Base-by-base conservation (phyloP, 31 red algal genomes). In the Asparagopsis taxiformis region DNA sequence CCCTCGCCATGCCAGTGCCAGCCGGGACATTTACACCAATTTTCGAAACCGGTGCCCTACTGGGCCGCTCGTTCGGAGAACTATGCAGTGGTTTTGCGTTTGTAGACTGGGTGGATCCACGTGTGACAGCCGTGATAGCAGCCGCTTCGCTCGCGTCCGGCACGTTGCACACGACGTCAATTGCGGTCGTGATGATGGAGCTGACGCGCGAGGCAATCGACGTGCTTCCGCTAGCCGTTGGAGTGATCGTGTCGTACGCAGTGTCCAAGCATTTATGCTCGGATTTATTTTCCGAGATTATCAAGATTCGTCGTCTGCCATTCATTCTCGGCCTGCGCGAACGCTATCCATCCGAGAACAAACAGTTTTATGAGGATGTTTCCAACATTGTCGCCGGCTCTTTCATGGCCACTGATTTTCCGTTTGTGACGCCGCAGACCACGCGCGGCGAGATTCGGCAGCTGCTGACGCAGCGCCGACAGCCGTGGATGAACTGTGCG, bases 171-270 rank as follows among this genome's bases (percentile, higher is more conserved):
- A 84, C 71, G 31, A 76, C 65, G n/a, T 75, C 77, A 15, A 62
- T 84, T 59, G 78, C 88, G 13, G 79, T 92, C 20, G 88, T 92
- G 6, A 79, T 92, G 77, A 65, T 92, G 21, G 88, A 92, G 39
- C 54, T 92, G 53, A 92, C 88, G 16, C 38, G 78, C 62, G 79
- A 83, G 65, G 73, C 79, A 22, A 66, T 84, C 35, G 73, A 84
- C 33, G 72, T 92, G 21, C 49, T 84, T 31, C 88, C 78, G 24
- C 51, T 92, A 22, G 73, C 79, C 26, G 59, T 83, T 30, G 77
- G 73, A 9, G 73, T 78, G 11, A 79, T 92, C 26, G 79, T 92
- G 39, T 77, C 88, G 17, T 92, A 84, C 51, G 78, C 52, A 8
- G 71, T 92, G 6, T 84, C 72, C 1, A 84, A 84, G 33, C 57